phyloP scores from a whole-genome alignment of 2,329 filamentous ascomycete species.

The Talaromyces sp. region DNA sequence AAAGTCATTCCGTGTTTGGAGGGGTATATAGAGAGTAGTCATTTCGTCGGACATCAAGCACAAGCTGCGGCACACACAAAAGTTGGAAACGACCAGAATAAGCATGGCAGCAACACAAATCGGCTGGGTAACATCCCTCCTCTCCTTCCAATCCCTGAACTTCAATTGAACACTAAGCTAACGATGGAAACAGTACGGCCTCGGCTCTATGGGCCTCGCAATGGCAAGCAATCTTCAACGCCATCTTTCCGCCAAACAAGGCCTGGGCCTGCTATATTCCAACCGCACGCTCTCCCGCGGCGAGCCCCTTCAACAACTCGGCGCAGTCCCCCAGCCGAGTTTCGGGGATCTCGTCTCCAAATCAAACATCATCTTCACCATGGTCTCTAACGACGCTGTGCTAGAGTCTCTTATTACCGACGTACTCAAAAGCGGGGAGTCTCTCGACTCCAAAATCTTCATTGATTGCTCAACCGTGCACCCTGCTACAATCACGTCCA shows the following conservation, averaged over 20 bases:
- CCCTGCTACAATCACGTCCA: slow-evolving; percentile 59
- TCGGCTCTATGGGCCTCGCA: slow-evolving; percentile 46
- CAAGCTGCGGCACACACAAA: neutral
- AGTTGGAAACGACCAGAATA: neutral
- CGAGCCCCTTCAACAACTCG: slow-evolving; percentile 34
- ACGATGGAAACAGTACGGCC: slow-evolving; percentile 33
- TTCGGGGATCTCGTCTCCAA: slow-evolving; percentile 35
- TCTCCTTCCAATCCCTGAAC: neutral
- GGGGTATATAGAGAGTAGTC: neutral
- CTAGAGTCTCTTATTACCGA: slow-evolving; percentile 31
- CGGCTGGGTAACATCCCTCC: slow-evolving; percentile 31
- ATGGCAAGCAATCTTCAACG: slow-evolving; percentile 45
- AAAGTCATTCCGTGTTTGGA: neutral
- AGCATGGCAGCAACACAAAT: slow-evolving; percentile 24
- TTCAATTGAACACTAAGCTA: neutral
- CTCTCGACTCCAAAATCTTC: slow-evolving; percentile 69
- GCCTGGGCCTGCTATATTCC: slow-evolving; percentile 35
- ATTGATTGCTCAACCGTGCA: slow-evolving; percentile 86
- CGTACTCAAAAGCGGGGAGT: slow-evolving; percentile 25
- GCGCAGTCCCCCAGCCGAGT: slow-evolving; percentile 31
- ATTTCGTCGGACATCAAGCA: neutral
- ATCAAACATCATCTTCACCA: slow-evolving; percentile 41
- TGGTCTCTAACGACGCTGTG: slow-evolving; percentile 43
- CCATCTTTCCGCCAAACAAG: slow-evolving; percentile 34
- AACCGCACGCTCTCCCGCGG: slow-evolving; percentile 44